Evolutionary conservation across 2,329 filamentous ascomycete species (phyloP).

Genomic region (Rutstroemia sydowiana): DNA sequence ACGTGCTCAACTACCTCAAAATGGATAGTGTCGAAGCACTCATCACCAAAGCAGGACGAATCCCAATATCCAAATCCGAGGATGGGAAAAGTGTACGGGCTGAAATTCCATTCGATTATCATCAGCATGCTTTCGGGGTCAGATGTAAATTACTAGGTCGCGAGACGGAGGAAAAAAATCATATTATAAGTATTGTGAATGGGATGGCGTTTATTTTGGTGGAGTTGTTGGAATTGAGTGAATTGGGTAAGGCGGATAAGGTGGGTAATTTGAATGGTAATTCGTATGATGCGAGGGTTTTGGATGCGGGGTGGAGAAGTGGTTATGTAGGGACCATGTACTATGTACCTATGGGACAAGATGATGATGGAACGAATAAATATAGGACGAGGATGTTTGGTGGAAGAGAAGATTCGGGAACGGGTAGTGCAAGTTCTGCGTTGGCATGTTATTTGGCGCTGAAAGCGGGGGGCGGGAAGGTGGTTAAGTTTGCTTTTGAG

Average conservation of each 20-base stretch:
- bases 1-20: constrained; percentile 32
- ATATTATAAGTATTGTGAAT: constrained; percentile 56
- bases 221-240: constrained; percentile 51
- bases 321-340: constrained; percentile 21
- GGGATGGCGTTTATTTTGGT: constrained; percentile 70
- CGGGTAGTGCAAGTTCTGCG: constrained; percentile 54
- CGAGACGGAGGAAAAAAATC: constrained; percentile 13
- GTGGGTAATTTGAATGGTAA: constrained; percentile 27
- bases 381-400: constrained; percentile 52
- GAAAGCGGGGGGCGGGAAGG: constrained; percentile 29
- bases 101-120: constrained; percentile 59
- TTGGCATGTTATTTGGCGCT: constrained; percentile 48
- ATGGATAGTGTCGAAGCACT: constrained; percentile 26
- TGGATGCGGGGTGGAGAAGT: constrained; percentile 19
- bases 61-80: constrained; percentile 35
- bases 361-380: constrained; percentile 22
- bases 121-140: constrained; percentile 40
- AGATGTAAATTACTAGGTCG: constrained; percentile 29
- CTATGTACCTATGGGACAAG: constrained; percentile 25
- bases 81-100: constrained; percentile 48
- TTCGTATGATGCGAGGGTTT: constrained; percentile 20
- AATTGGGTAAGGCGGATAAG: constrained; percentile 30
- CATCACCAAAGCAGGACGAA: constrained; percentile 49
- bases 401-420: constrained; percentile 51
- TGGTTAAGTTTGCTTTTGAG: constrained; percentile 42